Base-by-base conservation (phyloP, 2,329 filamentous ascomycete genomes). In the Leptographium radiaticola region DNA sequence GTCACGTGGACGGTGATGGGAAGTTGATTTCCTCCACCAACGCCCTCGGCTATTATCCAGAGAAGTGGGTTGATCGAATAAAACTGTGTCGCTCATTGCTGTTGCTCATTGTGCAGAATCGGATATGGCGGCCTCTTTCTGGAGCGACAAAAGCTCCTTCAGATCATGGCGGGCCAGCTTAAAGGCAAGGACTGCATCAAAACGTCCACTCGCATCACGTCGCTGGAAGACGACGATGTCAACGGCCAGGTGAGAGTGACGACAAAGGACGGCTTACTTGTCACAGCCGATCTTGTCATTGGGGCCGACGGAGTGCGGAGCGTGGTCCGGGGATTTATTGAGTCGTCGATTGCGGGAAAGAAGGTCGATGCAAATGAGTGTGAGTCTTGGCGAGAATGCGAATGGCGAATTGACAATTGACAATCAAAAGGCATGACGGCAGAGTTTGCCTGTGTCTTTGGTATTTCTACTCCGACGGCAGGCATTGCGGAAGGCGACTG, bases 231-330 rank as follows among this genome's bases (percentile, higher is more conserved):
- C 45, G 45, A 48, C 7, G 45, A 48, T 11, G 20, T 11, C 13
- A 18, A 48, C 31, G 45, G 20, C 25, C 16, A 34, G 7, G 31
- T 48, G 25, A n/a, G 8, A n/a, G 45, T 48, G 31, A 48, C 45
- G 9, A 48, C 45, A 18, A 48, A 11, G 9, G 45, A 48, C 30
- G 45, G 45, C 30, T 16, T 33, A n/a, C 10, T 11, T 11, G 20
- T 48, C 11, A 42, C 25, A 15, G 52, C 34, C 20, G 39, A 42
- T 31, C n/a, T 53, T 34, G 52, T 49, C 15, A 34, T 53, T 38
- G 52, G 52, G n/a, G 52, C 45, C 30, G 52, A 53, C 39, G 52
- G 52, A 5, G 33, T 53, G 18, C 44, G 31, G 31, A 48, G 45
- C n/a, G 31, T 33, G 31, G 45, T 48, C 10, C 45, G 45, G 6